Base-by-base conservation (phyloP, 108 stramenopile species). In the Cylindrotheca closterium region DNA sequence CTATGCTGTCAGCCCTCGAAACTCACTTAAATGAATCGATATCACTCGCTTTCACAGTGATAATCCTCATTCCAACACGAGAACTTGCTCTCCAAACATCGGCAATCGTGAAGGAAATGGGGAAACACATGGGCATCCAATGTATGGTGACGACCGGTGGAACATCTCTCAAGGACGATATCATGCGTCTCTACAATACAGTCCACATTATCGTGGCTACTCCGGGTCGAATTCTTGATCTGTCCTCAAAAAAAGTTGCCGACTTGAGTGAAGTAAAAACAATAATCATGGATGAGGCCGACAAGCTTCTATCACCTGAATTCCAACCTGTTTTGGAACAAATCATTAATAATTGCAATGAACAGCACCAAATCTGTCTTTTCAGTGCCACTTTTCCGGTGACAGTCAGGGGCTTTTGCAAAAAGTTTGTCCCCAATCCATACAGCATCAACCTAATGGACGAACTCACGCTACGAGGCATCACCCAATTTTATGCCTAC, bases 341-440 rank as follows among this genome's bases (percentile, higher is more conserved):
- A 68, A 93, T 99, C 58, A 84, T 99, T 49, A 75, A 60, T 54
- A 68, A 90, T 42, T 97, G 96, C 65, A 70, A 91, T 67, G 59
- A 67, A 47, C 70, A 87, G 24, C 96, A 98, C 49, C 99, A 99
- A 71, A 97, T 99, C 63, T 95, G 97, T 70, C 89, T 99, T 24
- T 98, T 99, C 80, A 92, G 90, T 63, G 99, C 99, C 4, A 99
- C 99, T 0, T 99, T 99, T 72, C 98, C 98, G 4, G 94, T 98
- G 19, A 94, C 96, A 33, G 97, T 99, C 30, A 96, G 95, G 80
- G 75, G 73, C 47, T 98, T 99, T 77, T 96, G 96, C 80, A 83
- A 96, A 58, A 82, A 92, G 63, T 92, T 93, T 65, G 93, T 97
- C 45, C 91, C 93, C 21, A 91, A 92, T 51, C 86, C 95, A 17